Conservation (phyloP, 73 alveolate species). For the Effrenium voratum region DNA sequence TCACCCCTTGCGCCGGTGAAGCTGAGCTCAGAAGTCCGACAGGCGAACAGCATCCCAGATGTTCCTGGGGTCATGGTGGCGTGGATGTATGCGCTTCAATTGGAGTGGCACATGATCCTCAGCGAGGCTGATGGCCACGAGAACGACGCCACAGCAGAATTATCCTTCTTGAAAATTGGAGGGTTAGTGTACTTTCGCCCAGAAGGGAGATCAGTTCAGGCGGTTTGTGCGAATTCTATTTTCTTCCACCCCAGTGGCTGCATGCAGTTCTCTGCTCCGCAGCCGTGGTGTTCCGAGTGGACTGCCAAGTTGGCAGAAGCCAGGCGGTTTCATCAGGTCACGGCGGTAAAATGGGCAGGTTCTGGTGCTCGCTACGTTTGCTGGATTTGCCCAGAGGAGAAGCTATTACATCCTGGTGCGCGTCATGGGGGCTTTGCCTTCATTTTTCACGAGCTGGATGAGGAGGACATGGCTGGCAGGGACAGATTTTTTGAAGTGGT, state of each 20-base stretch:
- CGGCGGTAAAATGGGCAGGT: conserved; percentile 69
- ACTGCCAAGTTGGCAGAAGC: conserved; percentile 61
- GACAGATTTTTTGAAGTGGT: conserved; percentile 81
- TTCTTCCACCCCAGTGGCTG: conserved; percentile 78
- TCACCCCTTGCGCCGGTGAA: conserved; percentile 66
- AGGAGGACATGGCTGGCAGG: conserved; percentile 57
- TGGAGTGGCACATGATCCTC: conserved; percentile 76
- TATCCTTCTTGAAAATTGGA: conserved; percentile 46
- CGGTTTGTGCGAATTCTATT: conserved; percentile 60
- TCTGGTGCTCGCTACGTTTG: conserved; percentile 75
- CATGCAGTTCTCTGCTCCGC: conserved; percentile 88
- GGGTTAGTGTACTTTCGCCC: conserved; percentile 40
- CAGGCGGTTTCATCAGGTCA: conserved; percentile 64
- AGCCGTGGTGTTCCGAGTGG: conserved; percentile 89
- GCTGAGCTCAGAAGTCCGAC: conserved; percentile 51
- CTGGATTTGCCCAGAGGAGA: conserved; percentile 88
- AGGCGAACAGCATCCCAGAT: conserved; percentile 56
- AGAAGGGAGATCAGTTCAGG: conserved; percentile 3
- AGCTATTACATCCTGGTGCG: conserved; percentile 65
- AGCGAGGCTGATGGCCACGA: background rate
- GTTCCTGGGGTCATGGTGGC: conserved; percentile 73
- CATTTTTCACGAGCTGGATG: conserved; percentile 78
- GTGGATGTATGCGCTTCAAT: conserved; percentile 87
- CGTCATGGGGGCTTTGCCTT: conserved; percentile 87
- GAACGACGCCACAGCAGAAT: conserved; percentile 69